Conservation (phyloP, 2,329 filamentous ascomycete species). For the Fusarium sp. region DNA sequence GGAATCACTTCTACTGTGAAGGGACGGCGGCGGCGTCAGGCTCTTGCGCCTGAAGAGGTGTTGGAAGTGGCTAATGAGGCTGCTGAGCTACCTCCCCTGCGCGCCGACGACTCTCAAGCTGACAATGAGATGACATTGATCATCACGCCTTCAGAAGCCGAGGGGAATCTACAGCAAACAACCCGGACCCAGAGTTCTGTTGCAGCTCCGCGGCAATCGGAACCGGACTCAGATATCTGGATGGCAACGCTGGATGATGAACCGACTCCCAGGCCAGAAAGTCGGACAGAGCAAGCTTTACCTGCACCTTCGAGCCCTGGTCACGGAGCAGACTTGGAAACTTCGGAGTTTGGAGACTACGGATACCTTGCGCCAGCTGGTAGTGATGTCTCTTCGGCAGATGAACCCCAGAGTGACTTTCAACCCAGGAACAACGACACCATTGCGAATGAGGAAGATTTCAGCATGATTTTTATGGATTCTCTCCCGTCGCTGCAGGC, state of each 20-base stretch:
- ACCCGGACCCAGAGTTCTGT: slow-evolving; percentile 23
- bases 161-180: slow-evolving; percentile 18
- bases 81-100: slow-evolving; percentile 35
- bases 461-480: slow-evolving; percentile 73
- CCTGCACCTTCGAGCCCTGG: slow-evolving; percentile 29
- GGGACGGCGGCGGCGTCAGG: slow-evolving; percentile 42
- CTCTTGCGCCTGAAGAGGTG: slow-evolving; percentile 48
- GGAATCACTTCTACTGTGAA: slow-evolving; percentile 30
- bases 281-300: slow-evolving; percentile 27
- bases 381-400: slow-evolving; percentile 54
- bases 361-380: slow-evolving; percentile 49
- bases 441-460: slow-evolving; percentile 67
- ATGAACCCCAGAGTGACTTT: slow-evolving; percentile 48
- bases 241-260: slow-evolving; percentile 60
- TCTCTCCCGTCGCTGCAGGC: slow-evolving; percentile 68
- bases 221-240: slow-evolving; percentile 62
- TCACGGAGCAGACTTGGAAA: slow-evolving; percentile 31
- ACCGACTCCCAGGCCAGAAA: slow-evolving; percentile 53
- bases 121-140: slow-evolving; percentile 50
- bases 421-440: slow-evolving; percentile 56
- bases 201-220: slow-evolving; percentile 48
- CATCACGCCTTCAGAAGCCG: slow-evolving; percentile 44
- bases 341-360: slow-evolving; percentile 47
- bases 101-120: slow-evolving; percentile 47
- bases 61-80: slow-evolving; percentile 42